These are phyloP conservation scores for Fagus sylvatica DNA, from an alignment of 306 rosid species.

Conservation along the genomic window DNA sequence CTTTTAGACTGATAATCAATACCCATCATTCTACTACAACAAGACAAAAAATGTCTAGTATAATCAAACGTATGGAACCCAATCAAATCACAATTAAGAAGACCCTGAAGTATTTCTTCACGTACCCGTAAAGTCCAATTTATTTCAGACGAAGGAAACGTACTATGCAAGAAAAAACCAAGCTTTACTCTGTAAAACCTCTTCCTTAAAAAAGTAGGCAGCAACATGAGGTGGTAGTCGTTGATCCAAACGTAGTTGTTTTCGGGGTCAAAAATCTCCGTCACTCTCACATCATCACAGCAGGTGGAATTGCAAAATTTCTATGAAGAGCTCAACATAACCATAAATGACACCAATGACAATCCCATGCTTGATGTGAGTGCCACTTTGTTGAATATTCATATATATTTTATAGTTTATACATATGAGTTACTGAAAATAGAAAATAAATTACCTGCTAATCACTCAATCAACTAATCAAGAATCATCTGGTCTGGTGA, in stretches of 20 bases:
- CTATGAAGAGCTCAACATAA: too few relatives aligned
- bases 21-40: slow-evolving; percentile 75
- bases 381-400: too few relatives aligned
- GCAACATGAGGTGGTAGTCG: slow-evolving; percentile 70
- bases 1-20: slow-evolving; percentile 63
- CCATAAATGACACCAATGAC: too few relatives aligned
- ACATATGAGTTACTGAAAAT: too few relatives aligned
- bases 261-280: slow-evolving; percentile 58
- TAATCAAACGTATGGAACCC: slow-evolving; percentile 77
- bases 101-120: slow-evolving; percentile 48
- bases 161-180: slow-evolving; percentile 64
- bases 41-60: slow-evolving; percentile 70
- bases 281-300: slow-evolving; percentile 30
- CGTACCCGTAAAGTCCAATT: slow-evolving; percentile 57
- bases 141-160: slow-evolving; percentile 65
- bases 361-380: too few relatives aligned
- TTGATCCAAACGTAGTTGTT: slow-evolving; percentile 74
- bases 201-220: slow-evolving; percentile 62
- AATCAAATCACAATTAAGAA: slow-evolving; percentile 64
- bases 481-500: too few relatives aligned
- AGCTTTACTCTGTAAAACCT: slow-evolving; percentile 52
- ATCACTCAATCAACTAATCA: too few relatives aligned
- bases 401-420: too few relatives aligned
- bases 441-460: too few relatives aligned
- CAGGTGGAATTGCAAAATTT: too few relatives aligned